A percentile compares a stretch with the other conserved stretches of the same genome.
Conservation (phyloP, 2,329 filamentous ascomycete species). For the Pyrenophora graminea region DNA sequence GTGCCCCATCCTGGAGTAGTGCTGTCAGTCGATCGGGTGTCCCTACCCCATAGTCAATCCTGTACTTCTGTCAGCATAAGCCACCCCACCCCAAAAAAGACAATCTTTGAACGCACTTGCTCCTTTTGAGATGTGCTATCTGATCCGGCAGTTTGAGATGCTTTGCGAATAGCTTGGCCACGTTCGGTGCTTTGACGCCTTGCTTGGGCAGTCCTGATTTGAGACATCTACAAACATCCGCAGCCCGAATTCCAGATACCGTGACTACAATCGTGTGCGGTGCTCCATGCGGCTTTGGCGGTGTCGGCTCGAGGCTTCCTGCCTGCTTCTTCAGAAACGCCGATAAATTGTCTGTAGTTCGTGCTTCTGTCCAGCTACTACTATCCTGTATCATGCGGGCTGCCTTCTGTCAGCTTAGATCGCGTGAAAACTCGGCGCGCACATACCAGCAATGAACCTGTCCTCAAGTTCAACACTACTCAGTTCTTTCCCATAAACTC, state of each 20-base stretch:
- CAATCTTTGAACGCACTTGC: constrained; percentile 50
- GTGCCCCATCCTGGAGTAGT: constrained; percentile 76
- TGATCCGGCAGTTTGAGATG: constrained; percentile 95
- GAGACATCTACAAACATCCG: constrained; percentile 80
- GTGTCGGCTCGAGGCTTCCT: constrained; percentile 64
- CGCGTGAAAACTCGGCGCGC: not conserved
- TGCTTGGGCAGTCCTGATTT: constrained; percentile 58
- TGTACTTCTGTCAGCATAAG: constrained; percentile 42
- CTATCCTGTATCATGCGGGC: constrained; percentile 79
- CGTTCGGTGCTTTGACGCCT: constrained; percentile 66
- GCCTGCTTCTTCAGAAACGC: constrained; percentile 74
- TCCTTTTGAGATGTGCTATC: constrained; percentile 71
- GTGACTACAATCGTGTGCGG: constrained; percentile 87
- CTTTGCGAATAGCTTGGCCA: constrained; percentile 95
- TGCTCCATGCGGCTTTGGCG: constrained; percentile 62
- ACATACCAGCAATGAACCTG: constrained; percentile 73
- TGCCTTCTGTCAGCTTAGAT: constrained; percentile 44
- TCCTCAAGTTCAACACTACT: constrained; percentile 85
- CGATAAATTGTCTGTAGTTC: constrained; percentile 74
- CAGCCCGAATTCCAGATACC: constrained; percentile 80
- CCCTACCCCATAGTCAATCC: constrained; percentile 85
- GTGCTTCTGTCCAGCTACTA: constrained; percentile 69
- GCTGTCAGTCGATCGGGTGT: constrained; percentile 84
- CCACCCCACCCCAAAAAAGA: too few species aligned
- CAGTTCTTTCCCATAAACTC: constrained; percentile 76